Evolutionary conservation across 2,329 filamentous ascomycete species (phyloP), one percentile per base, ranked within the genome.

Genomic region (Fusarium sacchari): DNA sequence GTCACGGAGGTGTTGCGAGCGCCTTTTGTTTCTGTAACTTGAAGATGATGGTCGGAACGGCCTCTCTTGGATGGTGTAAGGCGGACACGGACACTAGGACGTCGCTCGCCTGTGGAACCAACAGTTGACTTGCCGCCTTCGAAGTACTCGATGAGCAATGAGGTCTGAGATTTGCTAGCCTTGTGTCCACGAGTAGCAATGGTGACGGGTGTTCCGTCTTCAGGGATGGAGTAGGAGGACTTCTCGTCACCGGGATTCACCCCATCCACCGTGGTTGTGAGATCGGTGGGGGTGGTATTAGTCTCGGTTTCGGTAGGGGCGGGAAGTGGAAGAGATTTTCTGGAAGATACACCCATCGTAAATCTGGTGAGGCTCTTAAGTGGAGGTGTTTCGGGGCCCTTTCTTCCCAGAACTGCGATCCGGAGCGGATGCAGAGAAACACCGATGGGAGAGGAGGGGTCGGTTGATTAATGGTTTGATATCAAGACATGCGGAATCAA

Each of bases 101-200:
- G 91, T 77, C 93, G 92, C 76, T 90, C 88, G 76, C 86, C 86
- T 77, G 86, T 87, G 64, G 88, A 84, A 46, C 83, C 81, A 72
- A 86, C 85, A 64, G 87, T 83, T 47, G 67, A 76, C 62, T 94
- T 95, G 72, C 92, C 90, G 75, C 91, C 93, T 84, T 97, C 95
- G 79, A 97, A 98, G 83, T 97, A 97, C 84, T 98, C 95, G 79
- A 98, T 98, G 78, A 98, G 87, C 75, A 98, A 87, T 64, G 94
- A 97, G 42, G 95, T 97, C 84, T 97, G 95, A 50, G 94, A 97
- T 77, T 89, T 84, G 79, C 85, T 88, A 71, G 86, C 79, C 73
- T 84, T 85, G 80, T 89, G 88, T 77, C 89, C 87, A 68, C 89
- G 90, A 49, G 96, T 97, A 80, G 92, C 91, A 81, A 99, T 97